phyloP scores from a whole-genome alignment of 371 early-diverging fungal species.

The Encephalitozoon hellem region DNA sequence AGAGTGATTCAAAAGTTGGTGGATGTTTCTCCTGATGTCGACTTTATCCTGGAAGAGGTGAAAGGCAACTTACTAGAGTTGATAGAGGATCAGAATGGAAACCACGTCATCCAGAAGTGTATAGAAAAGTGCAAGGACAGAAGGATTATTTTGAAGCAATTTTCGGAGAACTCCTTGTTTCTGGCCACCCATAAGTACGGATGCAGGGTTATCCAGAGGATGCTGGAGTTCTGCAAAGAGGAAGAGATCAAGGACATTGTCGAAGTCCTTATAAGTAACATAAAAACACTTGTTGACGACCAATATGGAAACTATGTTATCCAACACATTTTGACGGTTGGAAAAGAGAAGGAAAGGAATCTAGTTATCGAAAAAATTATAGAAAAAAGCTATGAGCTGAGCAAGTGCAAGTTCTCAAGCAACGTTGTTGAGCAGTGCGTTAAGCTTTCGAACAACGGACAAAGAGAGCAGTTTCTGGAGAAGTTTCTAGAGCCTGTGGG shows the following conservation, averaged over 20 bases:
- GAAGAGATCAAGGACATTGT: slow-evolving; percentile 38
- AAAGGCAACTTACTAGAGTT: slow-evolving; percentile 84
- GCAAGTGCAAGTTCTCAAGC: slow-evolving; percentile 92
- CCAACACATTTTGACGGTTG: slow-evolving; percentile 90
- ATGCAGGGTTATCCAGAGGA: slow-evolving; percentile 95
- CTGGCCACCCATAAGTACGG: slow-evolving; percentile 97
- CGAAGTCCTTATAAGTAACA: slow-evolving; percentile 64
- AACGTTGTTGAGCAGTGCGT: slow-evolving; percentile 79
- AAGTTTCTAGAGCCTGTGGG: slow-evolving; percentile 28
- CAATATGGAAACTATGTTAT: slow-evolving; percentile 99
- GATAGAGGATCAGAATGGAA: slow-evolving; percentile 98
- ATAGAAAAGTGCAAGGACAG: slow-evolving; percentile 66
- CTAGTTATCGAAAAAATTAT: slow-evolving; percentile 73
- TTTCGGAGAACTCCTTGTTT: slow-evolving; percentile 82
- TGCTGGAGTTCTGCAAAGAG: slow-evolving; percentile 75
- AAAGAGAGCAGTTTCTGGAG: slow-evolving; percentile 34
- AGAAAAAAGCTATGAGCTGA: slow-evolving; percentile 50
- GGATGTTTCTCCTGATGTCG: slow-evolving; percentile 79
- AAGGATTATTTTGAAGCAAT: slow-evolving; percentile 65
- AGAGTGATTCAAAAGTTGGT: slow-evolving; percentile 97
- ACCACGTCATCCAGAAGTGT: slow-evolving; percentile 98
- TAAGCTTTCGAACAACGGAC: slow-evolving; percentile 6
- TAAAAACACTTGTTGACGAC: slow-evolving; percentile 80
- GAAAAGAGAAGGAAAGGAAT: slow-evolving; percentile 64
- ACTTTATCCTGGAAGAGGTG: slow-evolving; percentile 70